Percentiles rank a stretch among this genome's conserved stretches.
Evolutionary conservation across 148 eudicot species (phyloP).

Genomic region (Rheum nobile): DNA sequence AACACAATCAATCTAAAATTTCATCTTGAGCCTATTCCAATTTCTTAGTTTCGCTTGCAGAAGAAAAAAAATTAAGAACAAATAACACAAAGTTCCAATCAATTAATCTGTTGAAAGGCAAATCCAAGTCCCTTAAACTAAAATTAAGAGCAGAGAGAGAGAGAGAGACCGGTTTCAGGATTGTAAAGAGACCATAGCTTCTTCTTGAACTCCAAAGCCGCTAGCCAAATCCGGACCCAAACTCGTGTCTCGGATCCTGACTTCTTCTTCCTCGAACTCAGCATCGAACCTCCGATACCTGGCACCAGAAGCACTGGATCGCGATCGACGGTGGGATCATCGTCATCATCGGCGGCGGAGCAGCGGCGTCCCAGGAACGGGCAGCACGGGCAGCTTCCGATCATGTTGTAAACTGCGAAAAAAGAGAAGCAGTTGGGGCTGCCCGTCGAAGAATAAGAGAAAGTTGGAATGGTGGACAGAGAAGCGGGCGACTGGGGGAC

Average conservation of each 20-base stretch:
- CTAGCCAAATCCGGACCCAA: conserved; percentile 76
- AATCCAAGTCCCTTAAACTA: background rate
- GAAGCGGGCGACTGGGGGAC: background rate
- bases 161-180: conserved; percentile 47
- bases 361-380: conserved; percentile 28
- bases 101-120: background rate
- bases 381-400: conserved; percentile 27
- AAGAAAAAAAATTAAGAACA: background rate
- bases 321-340: conserved; percentile 25
- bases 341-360: conserved; percentile 19
- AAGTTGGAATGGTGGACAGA: background rate
- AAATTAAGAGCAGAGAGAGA: background rate
- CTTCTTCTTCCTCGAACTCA: conserved; percentile 46
- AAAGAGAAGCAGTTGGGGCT: background rate
- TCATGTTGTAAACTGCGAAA: background rate
- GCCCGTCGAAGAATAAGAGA: background rate
- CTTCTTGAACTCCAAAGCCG: conserved; percentile 73
- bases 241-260: conserved; percentile 59
- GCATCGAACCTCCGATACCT: conserved; percentile 73
- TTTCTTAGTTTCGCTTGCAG: background rate
- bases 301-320: conserved; percentile 65
- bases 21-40: background rate
- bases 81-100: background rate
- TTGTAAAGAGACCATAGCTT: conserved; percentile 72
- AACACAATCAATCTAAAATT: background rate